Conservation (phyloP, 495 filamentous ascomycete species). For the Wilcoxina mikolae region DNA sequence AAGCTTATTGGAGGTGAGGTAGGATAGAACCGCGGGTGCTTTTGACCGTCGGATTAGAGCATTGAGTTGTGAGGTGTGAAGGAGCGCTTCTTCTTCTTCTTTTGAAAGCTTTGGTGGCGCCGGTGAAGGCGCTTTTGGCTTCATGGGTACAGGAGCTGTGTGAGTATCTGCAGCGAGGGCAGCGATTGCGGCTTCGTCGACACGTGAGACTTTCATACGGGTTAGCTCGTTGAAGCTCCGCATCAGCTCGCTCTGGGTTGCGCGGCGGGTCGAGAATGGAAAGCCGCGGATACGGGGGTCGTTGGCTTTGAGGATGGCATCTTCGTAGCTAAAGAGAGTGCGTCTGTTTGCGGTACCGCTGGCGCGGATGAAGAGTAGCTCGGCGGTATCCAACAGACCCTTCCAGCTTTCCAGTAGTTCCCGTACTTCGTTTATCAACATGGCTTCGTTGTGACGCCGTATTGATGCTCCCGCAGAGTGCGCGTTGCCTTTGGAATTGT, state of each 20-base stretch:
- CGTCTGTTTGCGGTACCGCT: conserved; percentile 71
- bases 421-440: conserved; percentile 68
- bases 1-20: conserved; percentile 58
- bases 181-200: conserved; percentile 46
- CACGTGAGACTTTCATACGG: conserved; percentile 62
- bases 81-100: conserved; percentile 61
- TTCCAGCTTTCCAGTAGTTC: conserved; percentile 68
- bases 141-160: conserved; percentile 32
- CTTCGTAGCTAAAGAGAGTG: conserved; percentile 83
- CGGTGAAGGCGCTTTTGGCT: conserved; percentile 31
- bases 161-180: conserved; percentile 25
- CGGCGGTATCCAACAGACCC: conserved; percentile 61
- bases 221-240: conserved; percentile 85
- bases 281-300: conserved; percentile 78
- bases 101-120: conserved; percentile 44
- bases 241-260: conserved; percentile 90
- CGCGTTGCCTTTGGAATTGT: conserved; percentile 75
- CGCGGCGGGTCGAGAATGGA: conserved; percentile 85
- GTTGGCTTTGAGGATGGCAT: conserved; percentile 63
- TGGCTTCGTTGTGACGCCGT: conserved; percentile 85
- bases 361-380: conserved; percentile 77
- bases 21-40: conserved; percentile 70
- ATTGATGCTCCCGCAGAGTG: conserved; percentile 85
- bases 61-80: conserved; percentile 77
- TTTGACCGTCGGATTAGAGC: conserved; percentile 82